A percentile compares a stretch with the other conserved stretches of the same genome.
Evolutionary conservation across 108 stramenopile species (phyloP).

Genomic region (Aurantiochytrium sp.): DNA sequence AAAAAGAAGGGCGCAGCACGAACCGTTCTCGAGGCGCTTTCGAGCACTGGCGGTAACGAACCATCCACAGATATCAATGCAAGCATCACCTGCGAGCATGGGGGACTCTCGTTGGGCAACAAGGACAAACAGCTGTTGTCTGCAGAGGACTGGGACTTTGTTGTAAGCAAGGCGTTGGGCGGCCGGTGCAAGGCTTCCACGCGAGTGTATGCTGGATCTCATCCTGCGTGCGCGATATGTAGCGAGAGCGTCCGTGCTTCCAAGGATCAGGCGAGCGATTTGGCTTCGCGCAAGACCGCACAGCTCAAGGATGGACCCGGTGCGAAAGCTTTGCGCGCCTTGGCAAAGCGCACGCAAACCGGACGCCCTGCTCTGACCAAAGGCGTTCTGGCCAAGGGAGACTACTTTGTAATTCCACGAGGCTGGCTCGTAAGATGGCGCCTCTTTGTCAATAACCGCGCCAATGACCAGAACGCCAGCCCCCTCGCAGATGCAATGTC

Average conservation of each 20-base stretch:
- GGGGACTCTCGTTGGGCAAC: background rate
- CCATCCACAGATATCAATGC: background rate
- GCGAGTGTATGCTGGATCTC: background rate
- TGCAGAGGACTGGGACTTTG: background rate
- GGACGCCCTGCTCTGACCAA: no score
- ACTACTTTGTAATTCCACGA: no score
- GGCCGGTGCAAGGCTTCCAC: background rate
- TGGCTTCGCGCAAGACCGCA: background rate
- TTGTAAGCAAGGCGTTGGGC: background rate
- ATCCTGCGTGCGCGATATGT: background rate
- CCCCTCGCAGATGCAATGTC: background rate
- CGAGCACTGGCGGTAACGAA: background rate
- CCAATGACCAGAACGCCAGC: background rate
- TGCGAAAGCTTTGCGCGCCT: no score
- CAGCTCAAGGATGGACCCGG: no score
- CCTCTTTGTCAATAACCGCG: no score
- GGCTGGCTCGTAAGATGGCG: no score
- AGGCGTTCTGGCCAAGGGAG: no score
- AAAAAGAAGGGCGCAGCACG: background rate
- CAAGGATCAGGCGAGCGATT: background rate
- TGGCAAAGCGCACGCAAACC: no score
- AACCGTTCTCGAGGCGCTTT: background rate
- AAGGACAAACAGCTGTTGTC: background rate
- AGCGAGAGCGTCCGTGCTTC: background rate
- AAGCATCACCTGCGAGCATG: background rate